Percentiles rank a stretch among this genome's conserved stretches.
Conservation (phyloP, 2,329 filamentous ascomycete genomes). For the Colletotrichum euphorbiae region DNA sequence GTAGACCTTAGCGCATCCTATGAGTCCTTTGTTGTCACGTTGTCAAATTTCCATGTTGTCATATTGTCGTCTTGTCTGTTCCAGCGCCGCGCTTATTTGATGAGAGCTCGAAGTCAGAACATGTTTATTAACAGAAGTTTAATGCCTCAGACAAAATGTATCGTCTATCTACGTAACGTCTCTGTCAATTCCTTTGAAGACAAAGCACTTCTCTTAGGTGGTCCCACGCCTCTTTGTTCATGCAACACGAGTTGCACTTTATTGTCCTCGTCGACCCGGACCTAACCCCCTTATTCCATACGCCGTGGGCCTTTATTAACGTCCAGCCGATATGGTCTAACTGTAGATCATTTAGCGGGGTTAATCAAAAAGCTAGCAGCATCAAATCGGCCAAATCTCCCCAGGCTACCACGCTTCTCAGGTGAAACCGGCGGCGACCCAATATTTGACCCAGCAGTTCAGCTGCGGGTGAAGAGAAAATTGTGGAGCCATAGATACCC, state of each 20-base stretch:
- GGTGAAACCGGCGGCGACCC: background rate
- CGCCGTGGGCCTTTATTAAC: background rate
- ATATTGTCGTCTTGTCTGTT: too few species aligned
- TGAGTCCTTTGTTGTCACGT: too few species aligned
- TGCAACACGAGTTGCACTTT: background rate
- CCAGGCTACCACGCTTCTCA: background rate
- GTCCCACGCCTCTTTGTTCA: background rate
- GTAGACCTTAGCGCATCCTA: too few species aligned
- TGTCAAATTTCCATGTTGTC: too few species aligned
- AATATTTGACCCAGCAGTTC: background rate
- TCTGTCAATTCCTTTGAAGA: background rate
- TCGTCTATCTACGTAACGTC: background rate
- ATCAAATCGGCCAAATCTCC: constrained; percentile 3
- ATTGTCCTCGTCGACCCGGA: background rate
- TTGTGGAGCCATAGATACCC: background rate
- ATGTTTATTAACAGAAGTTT: too few species aligned
- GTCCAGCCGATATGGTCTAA: background rate
- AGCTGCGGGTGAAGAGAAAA: background rate
- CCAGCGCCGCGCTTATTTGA: too few species aligned
- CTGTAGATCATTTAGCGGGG: too few species aligned
- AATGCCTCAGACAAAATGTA: too few species aligned
- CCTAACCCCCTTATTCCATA: background rate
- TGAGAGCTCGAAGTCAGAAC: too few species aligned
- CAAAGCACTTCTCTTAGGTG: background rate
- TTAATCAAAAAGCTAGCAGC: background rate